Evolutionary conservation across 2,329 filamentous ascomycete species (phyloP).

Genomic region (Aspergillus neoniger): DNA sequence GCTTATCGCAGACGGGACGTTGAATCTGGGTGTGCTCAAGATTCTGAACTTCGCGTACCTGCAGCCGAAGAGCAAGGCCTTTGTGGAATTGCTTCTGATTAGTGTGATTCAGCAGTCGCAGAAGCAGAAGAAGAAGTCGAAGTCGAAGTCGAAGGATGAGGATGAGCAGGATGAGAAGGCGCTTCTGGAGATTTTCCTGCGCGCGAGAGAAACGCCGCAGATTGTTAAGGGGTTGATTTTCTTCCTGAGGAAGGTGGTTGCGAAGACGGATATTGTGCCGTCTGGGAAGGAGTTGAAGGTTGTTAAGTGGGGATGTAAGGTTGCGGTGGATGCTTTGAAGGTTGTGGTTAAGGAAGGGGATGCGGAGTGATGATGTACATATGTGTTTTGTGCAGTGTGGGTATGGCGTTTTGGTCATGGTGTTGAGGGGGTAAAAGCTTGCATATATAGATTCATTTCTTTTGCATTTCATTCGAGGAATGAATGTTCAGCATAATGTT

Average conservation of each 20-base stretch:
- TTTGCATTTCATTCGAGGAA: neutral
- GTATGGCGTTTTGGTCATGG: constrained; percentile 1
- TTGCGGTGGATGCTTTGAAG: constrained; percentile 45
- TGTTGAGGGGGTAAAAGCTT: constrained; percentile 33
- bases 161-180: constrained; percentile 54
- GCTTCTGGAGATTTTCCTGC: constrained; percentile 67
- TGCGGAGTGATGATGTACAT: neutral
- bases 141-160: constrained; percentile 26
- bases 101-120: constrained; percentile 70
- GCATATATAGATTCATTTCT: neutral
- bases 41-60: constrained; percentile 75
- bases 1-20: constrained; percentile 61
- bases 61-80: constrained; percentile 72
- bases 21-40: constrained; percentile 61
- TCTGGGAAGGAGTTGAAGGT: constrained; percentile 55
- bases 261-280: constrained; percentile 61
- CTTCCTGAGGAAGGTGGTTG: constrained; percentile 75
- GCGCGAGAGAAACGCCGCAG: constrained; percentile 63
- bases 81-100: constrained; percentile 79
- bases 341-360: constrained; percentile 26
- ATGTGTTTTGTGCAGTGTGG: neutral
- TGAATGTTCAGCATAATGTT: neutral
- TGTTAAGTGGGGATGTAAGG: constrained; percentile 50
- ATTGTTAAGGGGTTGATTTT: constrained; percentile 75
- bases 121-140: constrained; percentile 42